Percentiles rank a stretch among this genome's conserved stretches.
phyloP scores from a whole-genome alignment of 2,329 filamentous ascomycete species.

The Mollisiaceae sp. region DNA sequence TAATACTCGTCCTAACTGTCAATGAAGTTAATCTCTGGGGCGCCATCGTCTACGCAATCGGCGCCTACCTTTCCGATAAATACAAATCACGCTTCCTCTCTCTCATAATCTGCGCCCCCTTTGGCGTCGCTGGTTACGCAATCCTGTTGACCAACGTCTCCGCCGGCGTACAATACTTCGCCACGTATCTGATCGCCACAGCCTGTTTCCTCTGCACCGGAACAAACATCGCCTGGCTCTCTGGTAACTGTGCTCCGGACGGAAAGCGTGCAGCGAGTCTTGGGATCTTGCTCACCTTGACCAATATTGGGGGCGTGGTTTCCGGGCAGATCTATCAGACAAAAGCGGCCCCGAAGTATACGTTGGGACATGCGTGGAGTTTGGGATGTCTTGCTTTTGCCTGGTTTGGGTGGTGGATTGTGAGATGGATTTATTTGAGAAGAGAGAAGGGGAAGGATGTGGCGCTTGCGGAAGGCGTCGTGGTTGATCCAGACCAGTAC shows the following conservation, averaged over 20 bases:
- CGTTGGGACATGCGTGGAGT: slow-evolving; percentile 18
- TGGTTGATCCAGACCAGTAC: neutral
- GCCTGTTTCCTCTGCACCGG: slow-evolving; percentile 21
- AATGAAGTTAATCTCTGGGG: slow-evolving; percentile 18
- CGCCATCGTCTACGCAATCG: slow-evolving; percentile 17
- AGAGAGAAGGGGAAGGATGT: slow-evolving; percentile 19
- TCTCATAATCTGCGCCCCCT: slow-evolving; percentile 15
- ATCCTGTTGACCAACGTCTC: slow-evolving; percentile 14
- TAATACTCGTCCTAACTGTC: neutral
- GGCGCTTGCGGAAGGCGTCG: slow-evolving; percentile 17
- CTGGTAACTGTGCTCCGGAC: slow-evolving; percentile 16
- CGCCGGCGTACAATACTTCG: slow-evolving; percentile 17
- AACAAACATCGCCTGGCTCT: slow-evolving; percentile 23
- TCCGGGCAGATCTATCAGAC: slow-evolving; percentile 21
- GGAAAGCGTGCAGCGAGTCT: slow-evolving; percentile 22
- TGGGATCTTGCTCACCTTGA: slow-evolving; percentile 11
- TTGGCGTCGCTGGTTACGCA: slow-evolving; percentile 18
- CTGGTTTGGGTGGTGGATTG: slow-evolving; percentile 21
- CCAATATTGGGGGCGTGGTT: slow-evolving; percentile 21
- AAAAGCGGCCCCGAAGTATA: slow-evolving; percentile 20
- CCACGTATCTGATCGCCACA: slow-evolving; percentile 21
- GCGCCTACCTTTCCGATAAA: slow-evolving; percentile 21
- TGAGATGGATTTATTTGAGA: slow-evolving; percentile 17
- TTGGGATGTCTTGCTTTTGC: slow-evolving; percentile 18
- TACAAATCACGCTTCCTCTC: slow-evolving; percentile 20